Evolutionary conservation across 805 yeast species (phyloP), one percentile per base, ranked within the genome.

Genomic region (Ogataea thermomethanolica): DNA sequence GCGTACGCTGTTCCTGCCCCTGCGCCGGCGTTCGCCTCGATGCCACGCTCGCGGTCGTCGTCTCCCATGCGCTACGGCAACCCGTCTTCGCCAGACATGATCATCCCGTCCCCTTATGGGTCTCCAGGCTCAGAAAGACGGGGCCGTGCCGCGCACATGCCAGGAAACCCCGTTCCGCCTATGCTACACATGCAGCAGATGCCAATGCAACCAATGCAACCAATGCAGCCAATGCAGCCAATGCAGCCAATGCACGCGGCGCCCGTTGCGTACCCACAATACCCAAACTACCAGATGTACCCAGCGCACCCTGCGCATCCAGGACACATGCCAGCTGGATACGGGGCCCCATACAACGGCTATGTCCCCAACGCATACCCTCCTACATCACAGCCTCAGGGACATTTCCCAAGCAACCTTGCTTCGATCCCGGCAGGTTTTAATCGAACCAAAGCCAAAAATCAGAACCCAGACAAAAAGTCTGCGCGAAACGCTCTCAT

Each of bases 401-500:
- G 20, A 17, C 20, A 17, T 17, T 17, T 17, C 5, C 20, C 20
- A 17, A 17, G 20, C 20, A 17, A 17, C 20, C 20, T 17, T 17
- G 20, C 20, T 17, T 17, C 20, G 5, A 17, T 17, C 3, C 20
- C 20, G 3, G 20, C 20, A 17, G 20, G 20, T 17, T 25, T 9
- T 5, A 10, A 65, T 46, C 50, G 72, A 7, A 78, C 73, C 49
- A 74, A 73, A 15, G 66, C 64, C 7, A 56, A 29, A 14, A 29
- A 53, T 21, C 50, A 55, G 9, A 54, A 57, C 12, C 8, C 31
- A 17, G 76, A 76, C 50, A 78, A 80, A 51, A 81, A 76, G 29
- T 69, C 72, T 38, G 67, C 84, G 32, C 70, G 88, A 50, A 73
- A 78, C 37, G 85, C 86, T 2, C 70, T 84, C 35, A 74, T 76